Percentiles rank a stretch among this genome's conserved stretches.
Evolutionary conservation across 2,329 filamentous ascomycete genomes (phyloP).

Genomic region (Fusarium nematophilum): DNA sequence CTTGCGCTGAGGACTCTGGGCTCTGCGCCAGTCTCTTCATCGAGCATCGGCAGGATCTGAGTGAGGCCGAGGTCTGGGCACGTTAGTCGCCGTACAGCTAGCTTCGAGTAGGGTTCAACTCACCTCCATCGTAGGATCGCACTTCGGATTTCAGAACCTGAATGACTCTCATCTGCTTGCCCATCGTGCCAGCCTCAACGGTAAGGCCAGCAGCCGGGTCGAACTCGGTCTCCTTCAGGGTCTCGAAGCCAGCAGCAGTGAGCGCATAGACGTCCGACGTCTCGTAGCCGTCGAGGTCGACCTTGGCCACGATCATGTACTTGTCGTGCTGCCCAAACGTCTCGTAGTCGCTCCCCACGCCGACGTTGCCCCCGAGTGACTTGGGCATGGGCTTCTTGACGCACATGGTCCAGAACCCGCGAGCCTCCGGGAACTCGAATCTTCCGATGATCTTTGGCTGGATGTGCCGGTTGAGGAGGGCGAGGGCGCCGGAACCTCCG

Average conservation of each 20-base stretch:
- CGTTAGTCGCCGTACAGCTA: slow-evolving; percentile 33
- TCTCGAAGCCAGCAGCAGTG: slow-evolving; percentile 78
- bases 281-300: slow-evolving; percentile 75
- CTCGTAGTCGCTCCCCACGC: slow-evolving; percentile 66
- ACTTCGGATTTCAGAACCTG: slow-evolving; percentile 90
- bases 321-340: slow-evolving; percentile 75
- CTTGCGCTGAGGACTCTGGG: slow-evolving; percentile 82
- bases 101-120: slow-evolving; percentile 49
- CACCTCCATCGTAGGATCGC: slow-evolving; percentile 89
- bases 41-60: slow-evolving; percentile 92
- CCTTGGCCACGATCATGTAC: slow-evolving; percentile 86
- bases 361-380: slow-evolving; percentile 61
- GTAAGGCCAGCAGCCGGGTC: slow-evolving; percentile 90
- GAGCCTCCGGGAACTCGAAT: slow-evolving; percentile 78
- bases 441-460: slow-evolving; percentile 77
- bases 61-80: slow-evolving; percentile 82
- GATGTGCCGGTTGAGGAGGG: slow-evolving; percentile 81
- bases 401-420: slow-evolving; percentile 84
- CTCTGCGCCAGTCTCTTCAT: slow-evolving; percentile 88
- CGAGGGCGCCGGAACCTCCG: slow-evolving; percentile 75
- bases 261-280: slow-evolving; percentile 82
- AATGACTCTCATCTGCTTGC: slow-evolving; percentile 82
- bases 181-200: slow-evolving; percentile 85
- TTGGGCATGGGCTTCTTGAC: slow-evolving; percentile 75
- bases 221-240: slow-evolving; percentile 86